Base-by-base conservation (phyloP, 2,329 filamentous ascomycete species). In the Zasmidium angulare region DNA sequence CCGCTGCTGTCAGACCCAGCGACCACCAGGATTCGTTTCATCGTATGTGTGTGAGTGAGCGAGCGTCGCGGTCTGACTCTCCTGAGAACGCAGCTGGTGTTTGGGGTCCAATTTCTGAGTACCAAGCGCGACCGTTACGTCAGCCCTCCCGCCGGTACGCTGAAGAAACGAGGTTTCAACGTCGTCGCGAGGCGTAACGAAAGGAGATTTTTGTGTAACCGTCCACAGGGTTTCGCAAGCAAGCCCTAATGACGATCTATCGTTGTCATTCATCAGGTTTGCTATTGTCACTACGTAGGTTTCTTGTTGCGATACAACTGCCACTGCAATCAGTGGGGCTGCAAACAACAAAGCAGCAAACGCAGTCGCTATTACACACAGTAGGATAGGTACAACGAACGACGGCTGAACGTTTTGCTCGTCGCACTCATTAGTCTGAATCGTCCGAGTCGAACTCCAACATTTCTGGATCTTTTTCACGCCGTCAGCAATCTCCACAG, bases 1-100 rank as follows among this genome's bases (percentile, higher is more conserved):
- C 92, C 92, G 24, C 91, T 96, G 77, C 90, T 91, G 77, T 96
- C 92, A 23, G 91, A 96, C 63, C 92, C 92, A 52, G 92, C 92
- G 69, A 96, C 89, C 19, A 95, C 85, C 58, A 96, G 79, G 49
- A 96, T 86, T 60, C 87, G 79, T 66, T 75, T 79, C 64, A 71
- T 73, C 26, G 14, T 43, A 17, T 14, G 11, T 19, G 36, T 14
- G 11, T 7, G 29, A 36, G 4, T 14, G 36, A 19, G 36, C 36
- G n/a, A 43, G 36, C n/a, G 11, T 43, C 36, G 36, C 36, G 36
- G 36, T 43, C 36, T 43, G 36, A 43, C 36, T 9, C 36, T 43
- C n/a, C n/a, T 43, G 26, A 29, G 26, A 11, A 29, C 26, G 26
- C 26, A 29, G 26, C 6, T 43, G 7, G 36, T 17, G 36, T 19